Base-by-base conservation (phyloP, 2,329 filamentous ascomycete genomes). In the Westerdykella ornata region DNA sequence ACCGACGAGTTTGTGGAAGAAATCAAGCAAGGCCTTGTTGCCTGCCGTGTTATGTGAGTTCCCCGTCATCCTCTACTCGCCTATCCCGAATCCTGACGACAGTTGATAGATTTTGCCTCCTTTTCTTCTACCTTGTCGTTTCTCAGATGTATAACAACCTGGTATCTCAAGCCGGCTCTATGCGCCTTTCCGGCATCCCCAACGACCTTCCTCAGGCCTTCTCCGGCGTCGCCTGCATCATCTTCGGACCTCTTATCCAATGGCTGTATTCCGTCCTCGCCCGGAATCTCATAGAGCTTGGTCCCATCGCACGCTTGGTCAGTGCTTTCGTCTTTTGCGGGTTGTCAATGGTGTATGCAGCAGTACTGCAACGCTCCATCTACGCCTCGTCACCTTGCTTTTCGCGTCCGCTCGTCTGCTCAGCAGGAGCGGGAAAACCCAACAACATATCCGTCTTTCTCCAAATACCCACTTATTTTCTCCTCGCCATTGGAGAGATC, bases 401-500 rank as follows among this genome's bases (percentile, higher is more conserved):
- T 41, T 35, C 47, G 12, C 41, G 36, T 68, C 52, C 74, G 68
- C 51, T 62, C 1, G 48, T 37, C 4, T 70, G 68, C 44, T 15
- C 48, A 1, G 65, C 60, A 1, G 42, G 35, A 6, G 22, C 14
- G 2, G 34, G 34, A 1, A 37, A 39, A 41, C 65, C 64, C 0
- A 70, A 70, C 30, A 29, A 59, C 2, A 48, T 70, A 12, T 59
- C 43, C 13, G 56, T 70, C 3, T 67, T 60, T 53, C 31, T 63
- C 1, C 68, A 71, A 39, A 37, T 59, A 2, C 68, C 68, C 0
- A 46, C 62, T 0, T 67, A 68, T 39, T 48, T 68, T 13, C 36
- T 58, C 1, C 49, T 66, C 0, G 64, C 63, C 0, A 36, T 68
- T 3, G 65, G 58, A 0, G 69, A 72, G 51, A 65, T 71, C 22